Evolutionary conservation across 108 stramenopile species (phyloP).

Genomic region (Epithemia pelagica): DNA sequence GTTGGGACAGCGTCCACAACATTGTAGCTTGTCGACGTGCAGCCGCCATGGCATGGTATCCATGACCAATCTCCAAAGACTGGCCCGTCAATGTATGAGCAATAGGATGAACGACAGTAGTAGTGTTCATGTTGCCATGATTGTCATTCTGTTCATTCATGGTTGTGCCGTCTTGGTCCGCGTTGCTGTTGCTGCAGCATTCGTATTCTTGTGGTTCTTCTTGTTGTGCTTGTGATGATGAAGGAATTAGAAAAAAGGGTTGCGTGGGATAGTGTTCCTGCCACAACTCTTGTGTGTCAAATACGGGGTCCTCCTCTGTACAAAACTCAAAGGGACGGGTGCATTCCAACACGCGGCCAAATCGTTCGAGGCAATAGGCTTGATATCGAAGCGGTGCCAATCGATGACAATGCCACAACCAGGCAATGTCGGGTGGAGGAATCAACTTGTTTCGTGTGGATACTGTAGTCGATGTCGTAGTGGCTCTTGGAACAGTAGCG

Average conservation of each 20-base stretch:
- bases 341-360: background rate
- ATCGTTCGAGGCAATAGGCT: constrained; percentile 15
- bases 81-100: constrained; percentile 9
- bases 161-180: too few relatives aligned
- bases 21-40: constrained; percentile 21
- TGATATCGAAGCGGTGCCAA: constrained; percentile 34
- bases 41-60: too few relatives aligned
- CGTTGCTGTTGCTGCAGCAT: too few relatives aligned
- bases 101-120: too few relatives aligned
- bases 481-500: too few relatives aligned
- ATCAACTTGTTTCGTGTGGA: too few relatives aligned
- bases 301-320: background rate
- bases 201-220: too few relatives aligned
- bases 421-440: constrained; percentile 48
- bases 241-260: constrained; percentile 22
- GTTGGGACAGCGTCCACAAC: constrained; percentile 24
- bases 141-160: too few relatives aligned
- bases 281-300: constrained; percentile 10
- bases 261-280: constrained; percentile 8
- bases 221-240: too few relatives aligned
- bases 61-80: background rate
- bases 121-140: too few relatives aligned
- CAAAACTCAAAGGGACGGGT: constrained; percentile 6
- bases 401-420: constrained; percentile 65
- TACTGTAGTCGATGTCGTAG: background rate